Evolutionary conservation across 108 stramenopile genomes (phyloP).

Genomic region (Pseudonitzschia delicatissima): DNA sequence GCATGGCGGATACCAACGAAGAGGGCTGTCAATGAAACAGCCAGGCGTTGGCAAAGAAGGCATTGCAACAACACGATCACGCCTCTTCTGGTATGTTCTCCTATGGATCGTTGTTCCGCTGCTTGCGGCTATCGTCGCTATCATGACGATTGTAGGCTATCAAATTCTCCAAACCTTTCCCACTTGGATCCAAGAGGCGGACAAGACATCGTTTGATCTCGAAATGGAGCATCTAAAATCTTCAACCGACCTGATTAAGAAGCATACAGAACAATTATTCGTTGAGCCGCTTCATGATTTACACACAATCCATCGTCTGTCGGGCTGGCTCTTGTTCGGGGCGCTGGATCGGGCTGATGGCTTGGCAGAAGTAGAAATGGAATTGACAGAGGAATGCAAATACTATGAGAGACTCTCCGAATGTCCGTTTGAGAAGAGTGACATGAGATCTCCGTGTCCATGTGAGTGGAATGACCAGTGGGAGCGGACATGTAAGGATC

Average conservation of each 20-base stretch:
- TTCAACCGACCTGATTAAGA: constrained; percentile 9
- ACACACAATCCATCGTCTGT: constrained; percentile 37
- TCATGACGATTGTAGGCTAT: constrained; percentile 28
- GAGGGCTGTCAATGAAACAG: too few relatives aligned
- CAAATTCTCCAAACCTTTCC: constrained; percentile 26
- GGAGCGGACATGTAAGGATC: constrained; percentile 19
- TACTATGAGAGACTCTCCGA: neutral
- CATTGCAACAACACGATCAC: constrained; percentile 23
- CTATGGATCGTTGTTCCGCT: constrained; percentile 48
- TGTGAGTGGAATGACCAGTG: constrained; percentile 51
- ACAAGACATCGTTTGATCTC: constrained; percentile 22
- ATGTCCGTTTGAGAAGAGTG: constrained; percentile 30
- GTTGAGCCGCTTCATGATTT: constrained; percentile 36
- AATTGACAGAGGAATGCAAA: constrained; percentile 54
- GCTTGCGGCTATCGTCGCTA: constrained; percentile 31
- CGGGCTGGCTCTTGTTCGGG: constrained; percentile 53
- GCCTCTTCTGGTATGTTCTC: constrained; percentile 48
- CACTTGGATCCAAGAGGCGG: constrained; percentile 23
- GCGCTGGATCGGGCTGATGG: constrained; percentile 34
- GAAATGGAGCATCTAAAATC: constrained; percentile 14
- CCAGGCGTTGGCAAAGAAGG: neutral
- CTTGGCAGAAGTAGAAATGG: constrained; percentile 32
- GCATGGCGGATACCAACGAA: too few relatives aligned
- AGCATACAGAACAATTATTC: constrained; percentile 18
- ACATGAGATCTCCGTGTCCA: constrained; percentile 30